Conservation (phyloP, 176 grass and related monocot species). For the Juncus effusus region DNA sequence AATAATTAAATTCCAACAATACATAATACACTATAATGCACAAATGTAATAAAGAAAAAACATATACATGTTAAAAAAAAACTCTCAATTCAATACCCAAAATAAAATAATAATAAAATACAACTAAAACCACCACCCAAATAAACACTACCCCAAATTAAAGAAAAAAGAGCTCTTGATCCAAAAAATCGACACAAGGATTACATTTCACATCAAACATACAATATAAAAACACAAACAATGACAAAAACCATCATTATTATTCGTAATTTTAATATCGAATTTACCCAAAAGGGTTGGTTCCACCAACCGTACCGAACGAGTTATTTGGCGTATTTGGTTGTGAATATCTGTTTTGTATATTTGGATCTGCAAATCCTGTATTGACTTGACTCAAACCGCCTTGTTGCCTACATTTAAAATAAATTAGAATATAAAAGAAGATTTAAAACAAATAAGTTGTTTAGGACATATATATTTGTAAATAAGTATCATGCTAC, state of each 20-base stretch:
- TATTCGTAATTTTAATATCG: background rate
- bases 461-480: background rate
- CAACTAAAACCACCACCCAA: background rate
- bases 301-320: conserved; percentile 52
- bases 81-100: background rate
- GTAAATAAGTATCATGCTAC: background rate
- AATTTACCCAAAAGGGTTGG: conserved; percentile 73
- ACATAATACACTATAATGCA: no score
- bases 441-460: no score
- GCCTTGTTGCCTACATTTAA: conserved; percentile 70
- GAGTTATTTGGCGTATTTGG: conserved; percentile 52
- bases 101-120: background rate
- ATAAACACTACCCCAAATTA: background rate
- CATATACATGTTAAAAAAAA: background rate
- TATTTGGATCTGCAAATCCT: conserved; percentile 54
- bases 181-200: background rate
- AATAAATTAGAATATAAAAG: no score
- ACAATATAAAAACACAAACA: conserved; percentile 16
- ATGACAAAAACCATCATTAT: conserved; percentile 19
- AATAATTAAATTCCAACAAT: no score
- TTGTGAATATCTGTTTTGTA: conserved; percentile 51
- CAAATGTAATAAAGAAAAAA: no score
- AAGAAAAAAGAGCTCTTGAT: background rate
- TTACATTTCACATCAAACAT: background rate
- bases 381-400: conserved; percentile 41